phyloP scores from a whole-genome alignment of 352 stramenopile genomes.

The Hyaloperonospora arabidopsidis region DNA sequence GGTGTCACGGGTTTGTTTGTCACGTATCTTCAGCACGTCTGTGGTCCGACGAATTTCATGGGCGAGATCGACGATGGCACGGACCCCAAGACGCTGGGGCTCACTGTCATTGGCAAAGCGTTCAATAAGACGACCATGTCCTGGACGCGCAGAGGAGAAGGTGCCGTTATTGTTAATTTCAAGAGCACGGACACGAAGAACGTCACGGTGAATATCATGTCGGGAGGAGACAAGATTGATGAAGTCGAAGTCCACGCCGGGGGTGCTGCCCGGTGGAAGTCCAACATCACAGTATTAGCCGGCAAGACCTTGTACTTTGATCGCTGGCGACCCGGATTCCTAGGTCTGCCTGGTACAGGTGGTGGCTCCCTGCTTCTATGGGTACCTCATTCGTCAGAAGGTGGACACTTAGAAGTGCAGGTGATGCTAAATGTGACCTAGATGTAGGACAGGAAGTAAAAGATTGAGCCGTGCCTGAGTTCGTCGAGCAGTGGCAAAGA shows the following conservation, averaged over 20 bases:
- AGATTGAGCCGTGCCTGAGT: too few relatives aligned
- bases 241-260: slow-evolving; percentile 34
- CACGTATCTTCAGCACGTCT: slow-evolving; percentile 51
- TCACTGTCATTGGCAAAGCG: slow-evolving; percentile 33
- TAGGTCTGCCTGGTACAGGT: slow-evolving; percentile 45
- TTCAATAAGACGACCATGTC: slow-evolving; percentile 34
- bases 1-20: slow-evolving; percentile 38
- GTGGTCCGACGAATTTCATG: slow-evolving; percentile 44
- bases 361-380: slow-evolving; percentile 58
- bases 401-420: slow-evolving; percentile 39
- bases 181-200: slow-evolving; percentile 34
- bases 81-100: slow-evolving; percentile 31
- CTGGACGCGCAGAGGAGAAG: slow-evolving; percentile 36
- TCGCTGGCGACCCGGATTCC: slow-evolving; percentile 48
- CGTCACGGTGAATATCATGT: slow-evolving; percentile 43
- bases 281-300: slow-evolving; percentile 25
- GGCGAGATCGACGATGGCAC: slow-evolving; percentile 51
- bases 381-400: slow-evolving; percentile 36
- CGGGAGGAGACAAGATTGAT: slow-evolving; percentile 33
- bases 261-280: slow-evolving; percentile 25
- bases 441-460: neutral
- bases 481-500: too few relatives aligned
- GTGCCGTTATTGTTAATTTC: slow-evolving; percentile 34
- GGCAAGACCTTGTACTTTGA: slow-evolving; percentile 69
- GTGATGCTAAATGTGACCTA: slow-evolving; percentile 46